Conservation (phyloP, 176 grass and related monocot genomes). For the Aegilops longissima region DNA sequence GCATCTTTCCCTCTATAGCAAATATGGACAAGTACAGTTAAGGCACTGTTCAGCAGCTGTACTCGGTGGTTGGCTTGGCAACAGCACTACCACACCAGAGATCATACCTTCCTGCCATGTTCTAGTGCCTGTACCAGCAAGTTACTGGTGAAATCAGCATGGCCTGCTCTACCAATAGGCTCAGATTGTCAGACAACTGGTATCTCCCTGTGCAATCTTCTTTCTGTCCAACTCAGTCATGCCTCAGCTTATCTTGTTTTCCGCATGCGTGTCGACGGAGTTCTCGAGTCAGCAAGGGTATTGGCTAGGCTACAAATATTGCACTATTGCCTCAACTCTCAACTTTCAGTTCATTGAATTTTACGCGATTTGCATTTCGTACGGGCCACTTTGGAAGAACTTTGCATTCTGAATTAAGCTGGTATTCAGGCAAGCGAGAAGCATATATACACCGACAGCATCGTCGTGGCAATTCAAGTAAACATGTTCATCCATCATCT, state of each 20-base stretch:
- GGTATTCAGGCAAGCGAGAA: neutral
- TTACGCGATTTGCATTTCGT: neutral
- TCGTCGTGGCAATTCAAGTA: neutral
- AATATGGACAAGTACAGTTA: slow-evolving; percentile 33
- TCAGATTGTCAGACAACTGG: slow-evolving; percentile 22
- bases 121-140: slow-evolving; percentile 11
- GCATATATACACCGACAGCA: neutral
- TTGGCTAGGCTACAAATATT: neutral
- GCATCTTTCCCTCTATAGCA: slow-evolving; percentile 40
- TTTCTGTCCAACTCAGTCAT: slow-evolving; percentile 42
- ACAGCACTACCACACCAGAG: neutral
- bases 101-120: neutral
- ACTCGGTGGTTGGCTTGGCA: slow-evolving; percentile 7
- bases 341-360: slow-evolving; percentile 19
- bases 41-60: slow-evolving; percentile 3
- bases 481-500: neutral
- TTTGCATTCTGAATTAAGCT: neutral
- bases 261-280: neutral
- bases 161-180: slow-evolving; percentile 10
- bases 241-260: slow-evolving; percentile 37
- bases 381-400: neutral
- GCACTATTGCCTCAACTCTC: neutral
- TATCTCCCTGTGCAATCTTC: slow-evolving; percentile 27
- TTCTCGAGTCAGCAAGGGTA: neutral
- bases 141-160: slow-evolving; percentile 14